Evolutionary conservation across 208 protist genomes (phyloP).

Genomic region (Trypanosomatidae sp.): DNA sequence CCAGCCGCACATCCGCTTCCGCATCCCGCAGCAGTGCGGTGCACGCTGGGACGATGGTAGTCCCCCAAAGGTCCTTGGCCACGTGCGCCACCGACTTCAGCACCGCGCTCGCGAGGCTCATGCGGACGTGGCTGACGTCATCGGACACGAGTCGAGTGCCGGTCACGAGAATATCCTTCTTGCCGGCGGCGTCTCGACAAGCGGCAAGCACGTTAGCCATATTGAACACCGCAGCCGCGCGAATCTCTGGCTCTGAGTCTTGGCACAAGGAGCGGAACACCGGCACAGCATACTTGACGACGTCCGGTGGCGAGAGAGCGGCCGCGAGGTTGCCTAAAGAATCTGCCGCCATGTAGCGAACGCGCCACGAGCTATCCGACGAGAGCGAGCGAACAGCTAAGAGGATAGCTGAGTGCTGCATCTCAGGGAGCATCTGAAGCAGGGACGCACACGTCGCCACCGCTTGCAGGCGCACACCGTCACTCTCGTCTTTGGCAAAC

Average conservation of each 20-base stretch:
- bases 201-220: constrained; percentile 69
- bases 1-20: constrained; percentile 85
- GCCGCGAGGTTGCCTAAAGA: constrained; percentile 80
- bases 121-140: constrained; percentile 74
- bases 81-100: constrained; percentile 79
- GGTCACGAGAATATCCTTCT: constrained; percentile 71
- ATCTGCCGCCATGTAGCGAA: constrained; percentile 98
- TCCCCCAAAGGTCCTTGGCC: constrained; percentile 73
- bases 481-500: constrained; percentile 95
- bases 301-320: constrained; percentile 60
- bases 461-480: constrained; percentile 96
- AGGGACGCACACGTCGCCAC: constrained; percentile 93
- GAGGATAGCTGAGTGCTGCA: constrained; percentile 86
- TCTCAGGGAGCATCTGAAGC: constrained; percentile 75
- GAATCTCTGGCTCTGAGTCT: constrained; percentile 85
- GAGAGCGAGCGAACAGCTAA: constrained; percentile 67
- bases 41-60: constrained; percentile 72
- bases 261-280: constrained; percentile 77
- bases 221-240: constrained; percentile 82
- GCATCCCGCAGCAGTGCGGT: constrained; percentile 75
- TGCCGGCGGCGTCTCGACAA: constrained; percentile 53
- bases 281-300: constrained; percentile 63
- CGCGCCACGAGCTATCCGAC: constrained; percentile 96
- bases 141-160: constrained; percentile 77
- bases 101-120: constrained; percentile 84